These are phyloP conservation scores for Diaporthe sp. DNA, from an alignment of 2,329 filamentous ascomycete species.

Conservation along the genomic window DNA sequence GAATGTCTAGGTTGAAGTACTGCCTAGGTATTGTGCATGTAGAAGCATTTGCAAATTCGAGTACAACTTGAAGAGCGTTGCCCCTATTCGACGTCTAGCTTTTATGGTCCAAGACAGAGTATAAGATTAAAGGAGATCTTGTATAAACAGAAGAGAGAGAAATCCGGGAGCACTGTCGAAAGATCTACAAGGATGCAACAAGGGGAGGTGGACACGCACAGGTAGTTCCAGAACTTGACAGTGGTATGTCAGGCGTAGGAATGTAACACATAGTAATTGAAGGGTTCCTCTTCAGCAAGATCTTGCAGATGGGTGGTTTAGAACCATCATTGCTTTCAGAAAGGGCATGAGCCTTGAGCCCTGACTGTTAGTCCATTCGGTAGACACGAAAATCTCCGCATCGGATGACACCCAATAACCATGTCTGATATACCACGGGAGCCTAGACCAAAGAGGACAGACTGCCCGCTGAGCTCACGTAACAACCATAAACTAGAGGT, in stretches of 20 bases:
- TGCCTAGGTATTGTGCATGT: neutral
- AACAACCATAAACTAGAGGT: slow-evolving; percentile 4
- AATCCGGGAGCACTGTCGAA: too few species aligned
- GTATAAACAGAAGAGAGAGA: neutral
- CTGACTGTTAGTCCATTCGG: neutral
- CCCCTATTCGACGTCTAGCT: neutral
- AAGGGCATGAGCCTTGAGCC: neutral
- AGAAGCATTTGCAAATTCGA: neutral
- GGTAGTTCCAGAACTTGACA: neutral
- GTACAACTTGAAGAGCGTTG: neutral
- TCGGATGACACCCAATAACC: neutral
- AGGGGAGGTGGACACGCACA: too few species aligned
- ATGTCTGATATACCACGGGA: neutral
- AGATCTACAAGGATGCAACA: neutral
- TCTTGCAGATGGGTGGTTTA: neutral
- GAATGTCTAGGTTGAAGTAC: slow-evolving; percentile 32
- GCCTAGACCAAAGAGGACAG: neutral
- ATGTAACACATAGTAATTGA: neutral
- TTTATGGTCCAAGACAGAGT: neutral
- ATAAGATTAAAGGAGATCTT: too few species aligned
- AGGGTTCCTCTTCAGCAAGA: neutral
- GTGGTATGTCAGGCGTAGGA: neutral
- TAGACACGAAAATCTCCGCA: slow-evolving; percentile 12
- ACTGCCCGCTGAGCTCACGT: neutral
- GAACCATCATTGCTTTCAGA: neutral